These are phyloP conservation scores for Paecilomyces variotii DNA, from an alignment of 2,329 filamentous ascomycete genomes.

Conservation along the genomic window DNA sequence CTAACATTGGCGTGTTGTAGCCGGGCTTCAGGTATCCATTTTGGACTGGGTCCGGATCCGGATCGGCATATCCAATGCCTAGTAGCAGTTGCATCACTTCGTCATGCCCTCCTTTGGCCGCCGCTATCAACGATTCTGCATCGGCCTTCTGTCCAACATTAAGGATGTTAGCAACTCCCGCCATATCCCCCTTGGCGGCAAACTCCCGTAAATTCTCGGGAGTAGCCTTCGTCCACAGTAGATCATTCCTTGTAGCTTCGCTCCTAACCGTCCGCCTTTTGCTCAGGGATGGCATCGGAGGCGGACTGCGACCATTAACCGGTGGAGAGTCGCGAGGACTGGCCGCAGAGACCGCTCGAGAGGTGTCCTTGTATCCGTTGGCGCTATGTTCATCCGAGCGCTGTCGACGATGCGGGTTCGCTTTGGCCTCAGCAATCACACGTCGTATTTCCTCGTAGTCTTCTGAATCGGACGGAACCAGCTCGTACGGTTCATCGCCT, in stretches of 20 bases:
- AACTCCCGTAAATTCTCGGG: slow-evolving; percentile 42
- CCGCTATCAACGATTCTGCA: slow-evolving; percentile 79
- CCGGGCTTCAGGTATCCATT: slow-evolving; percentile 50
- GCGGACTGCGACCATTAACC: slow-evolving; percentile 33
- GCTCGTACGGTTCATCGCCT: slow-evolving; percentile 82
- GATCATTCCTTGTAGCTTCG: slow-evolving; percentile 42
- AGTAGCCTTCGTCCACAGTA: slow-evolving; percentile 44
- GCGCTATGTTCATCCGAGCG: slow-evolving; percentile 35
- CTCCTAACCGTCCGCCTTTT: slow-evolving; percentile 41
- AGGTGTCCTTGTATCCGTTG: slow-evolving; percentile 27
- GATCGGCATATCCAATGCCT: slow-evolving; percentile 57
- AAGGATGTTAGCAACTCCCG: slow-evolving; percentile 41
- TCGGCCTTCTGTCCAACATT: slow-evolving; percentile 54
- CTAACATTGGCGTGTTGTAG: slow-evolving; percentile 84
- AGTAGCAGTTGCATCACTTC: slow-evolving; percentile 73
- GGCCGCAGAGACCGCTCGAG: slow-evolving; percentile 35
- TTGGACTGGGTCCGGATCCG: slow-evolving; percentile 60
- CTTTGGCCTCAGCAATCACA: slow-evolving; percentile 57
- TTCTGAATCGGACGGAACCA: slow-evolving; percentile 66
- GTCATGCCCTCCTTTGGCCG: slow-evolving; percentile 84
- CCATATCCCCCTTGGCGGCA: slow-evolving; percentile 43
- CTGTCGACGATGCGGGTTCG: slow-evolving; percentile 43
- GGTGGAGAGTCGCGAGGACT: slow-evolving; percentile 40
- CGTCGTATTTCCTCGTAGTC: slow-evolving; percentile 72
- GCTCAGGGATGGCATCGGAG: slow-evolving; percentile 20